Conservation (phyloP, 805 yeast genomes). For the Candida endomychidarum region DNA sequence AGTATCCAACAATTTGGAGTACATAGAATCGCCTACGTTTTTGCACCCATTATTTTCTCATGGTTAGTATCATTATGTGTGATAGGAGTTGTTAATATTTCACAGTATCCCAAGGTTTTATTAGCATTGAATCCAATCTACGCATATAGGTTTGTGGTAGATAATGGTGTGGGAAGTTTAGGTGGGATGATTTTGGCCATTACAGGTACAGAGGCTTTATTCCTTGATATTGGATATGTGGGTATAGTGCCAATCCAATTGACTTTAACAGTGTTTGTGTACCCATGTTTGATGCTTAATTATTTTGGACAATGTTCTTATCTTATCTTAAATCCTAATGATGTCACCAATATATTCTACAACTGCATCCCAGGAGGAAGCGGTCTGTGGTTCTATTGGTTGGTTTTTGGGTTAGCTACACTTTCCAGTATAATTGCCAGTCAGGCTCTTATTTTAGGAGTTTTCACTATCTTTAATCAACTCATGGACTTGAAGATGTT, state of each 20-base stretch:
- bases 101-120: conserved; percentile 43
- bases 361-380: conserved; percentile 54
- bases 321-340: conserved; percentile 39
- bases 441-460: conserved; percentile 58
- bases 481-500: too few relatives aligned
- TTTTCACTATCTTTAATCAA: too few relatives aligned
- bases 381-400: too few relatives aligned
- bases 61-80: conserved; percentile 50
- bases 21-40: conserved; percentile 36
- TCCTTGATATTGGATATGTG: conserved; percentile 63
- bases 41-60: conserved; percentile 54
- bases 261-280: conserved; percentile 47
- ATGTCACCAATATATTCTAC: conserved; percentile 47
- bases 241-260: conserved; percentile 46
- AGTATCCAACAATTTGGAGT: conserved; percentile 50
- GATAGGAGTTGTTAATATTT: conserved; percentile 48
- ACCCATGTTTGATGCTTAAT: conserved; percentile 50
- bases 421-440: conserved; percentile 58
- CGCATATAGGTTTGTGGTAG: too few relatives aligned
- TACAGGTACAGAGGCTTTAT: conserved; percentile 64
- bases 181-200: conserved; percentile 54
- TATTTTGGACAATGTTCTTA: conserved; percentile 62
- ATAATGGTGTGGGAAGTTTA: conserved; percentile 44
- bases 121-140: conserved; percentile 51
- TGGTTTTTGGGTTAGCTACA: conserved; percentile 52